Conservation (phyloP, 1,284 basidiomycete genomes). For the Trichosporon inkin region DNA sequence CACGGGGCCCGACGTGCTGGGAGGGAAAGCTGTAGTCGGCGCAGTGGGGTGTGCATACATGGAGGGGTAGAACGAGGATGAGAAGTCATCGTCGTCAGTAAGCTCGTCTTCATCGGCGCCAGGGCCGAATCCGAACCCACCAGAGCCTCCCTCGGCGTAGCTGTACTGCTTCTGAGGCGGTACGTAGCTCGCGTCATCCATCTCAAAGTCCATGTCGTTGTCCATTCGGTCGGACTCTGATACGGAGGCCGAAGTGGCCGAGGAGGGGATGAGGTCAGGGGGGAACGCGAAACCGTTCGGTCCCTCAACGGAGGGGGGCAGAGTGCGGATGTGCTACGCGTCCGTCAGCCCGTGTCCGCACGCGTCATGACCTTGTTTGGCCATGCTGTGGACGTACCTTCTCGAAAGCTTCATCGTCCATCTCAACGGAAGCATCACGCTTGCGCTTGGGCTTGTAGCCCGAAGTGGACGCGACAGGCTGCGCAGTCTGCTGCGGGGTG, state of each 20-base stretch:
- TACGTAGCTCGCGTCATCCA: slow-evolving; percentile 24
- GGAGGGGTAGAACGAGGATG: slow-evolving; percentile 11
- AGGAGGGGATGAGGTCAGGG: slow-evolving; percentile 41
- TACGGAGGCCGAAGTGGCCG: slow-evolving; percentile 16
- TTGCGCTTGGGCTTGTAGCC: slow-evolving; percentile 44
- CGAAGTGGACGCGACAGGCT: slow-evolving; percentile 28
- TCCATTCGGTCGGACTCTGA: slow-evolving; percentile 35
- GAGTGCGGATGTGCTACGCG: slow-evolving; percentile 20
- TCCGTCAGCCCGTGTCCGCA: neutral
- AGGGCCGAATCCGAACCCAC: slow-evolving; percentile 47
- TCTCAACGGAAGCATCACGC: slow-evolving; percentile 19
- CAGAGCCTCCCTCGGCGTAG: slow-evolving; percentile 33
- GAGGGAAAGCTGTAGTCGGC: neutral
- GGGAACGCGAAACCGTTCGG: slow-evolving; percentile 20
- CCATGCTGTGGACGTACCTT: slow-evolving; percentile 2
- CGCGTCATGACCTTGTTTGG: neutral
- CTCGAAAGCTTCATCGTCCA: slow-evolving; percentile 20
- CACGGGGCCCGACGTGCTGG: slow-evolving; percentile 23
- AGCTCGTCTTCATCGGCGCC: slow-evolving; percentile 46
- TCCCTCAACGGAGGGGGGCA: slow-evolving; percentile 14
- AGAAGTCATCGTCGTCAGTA: slow-evolving; percentile 27
- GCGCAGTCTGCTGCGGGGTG: slow-evolving; percentile 9
- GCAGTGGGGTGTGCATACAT: neutral
- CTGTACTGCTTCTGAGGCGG: slow-evolving; percentile 18
- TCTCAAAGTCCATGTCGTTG: slow-evolving; percentile 39